Evolutionary conservation across 2,329 filamentous ascomycete genomes (phyloP).

Genomic region (Talaromyces sp.): DNA sequence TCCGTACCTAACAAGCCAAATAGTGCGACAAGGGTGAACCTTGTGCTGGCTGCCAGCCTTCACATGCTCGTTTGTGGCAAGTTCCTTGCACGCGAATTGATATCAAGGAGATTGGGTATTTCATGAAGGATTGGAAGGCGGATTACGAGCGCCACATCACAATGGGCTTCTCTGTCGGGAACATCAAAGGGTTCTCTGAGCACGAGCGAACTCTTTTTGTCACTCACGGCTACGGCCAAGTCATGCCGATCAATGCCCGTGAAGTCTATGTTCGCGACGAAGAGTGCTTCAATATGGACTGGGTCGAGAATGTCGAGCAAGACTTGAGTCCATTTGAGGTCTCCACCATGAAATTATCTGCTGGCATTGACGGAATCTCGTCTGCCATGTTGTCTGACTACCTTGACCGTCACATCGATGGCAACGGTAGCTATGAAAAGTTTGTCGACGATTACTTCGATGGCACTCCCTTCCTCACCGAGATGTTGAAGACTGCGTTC

Average conservation of each 20-base stretch:
- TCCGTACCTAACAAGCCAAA: constrained; percentile 6
- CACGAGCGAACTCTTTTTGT: constrained; percentile 72
- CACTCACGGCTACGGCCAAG: constrained; percentile 92
- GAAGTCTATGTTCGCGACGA: constrained; percentile 91
- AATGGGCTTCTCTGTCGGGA: constrained; percentile 83
- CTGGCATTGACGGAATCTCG: constrained; percentile 82
- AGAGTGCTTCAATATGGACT: constrained; percentile 88
- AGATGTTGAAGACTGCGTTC: constrained; percentile 93
- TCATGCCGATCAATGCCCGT: constrained; percentile 84
- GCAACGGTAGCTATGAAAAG: constrained; percentile 80
- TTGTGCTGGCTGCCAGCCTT: constrained; percentile 90
- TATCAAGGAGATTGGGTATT: constrained; percentile 97
- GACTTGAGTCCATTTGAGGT: constrained; percentile 77
- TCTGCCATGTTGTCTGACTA: constrained; percentile 79
- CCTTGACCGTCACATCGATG: constrained; percentile 89
- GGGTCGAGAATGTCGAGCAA: constrained; percentile 76
- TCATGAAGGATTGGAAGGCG: constrained; percentile 99
- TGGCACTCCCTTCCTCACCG: constrained; percentile 88
- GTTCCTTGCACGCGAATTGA: constrained; percentile 96
- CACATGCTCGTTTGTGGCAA: constrained; percentile 92
- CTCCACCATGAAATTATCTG: constrained; percentile 81
- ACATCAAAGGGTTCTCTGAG: constrained; percentile 78
- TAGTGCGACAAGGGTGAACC: constrained; percentile 91
- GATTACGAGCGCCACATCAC: constrained; percentile 90
- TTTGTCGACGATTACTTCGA: constrained; percentile 97